Evolutionary conservation across 257 asterid species (phyloP).

Genomic region (Forsythia viridissima): DNA sequence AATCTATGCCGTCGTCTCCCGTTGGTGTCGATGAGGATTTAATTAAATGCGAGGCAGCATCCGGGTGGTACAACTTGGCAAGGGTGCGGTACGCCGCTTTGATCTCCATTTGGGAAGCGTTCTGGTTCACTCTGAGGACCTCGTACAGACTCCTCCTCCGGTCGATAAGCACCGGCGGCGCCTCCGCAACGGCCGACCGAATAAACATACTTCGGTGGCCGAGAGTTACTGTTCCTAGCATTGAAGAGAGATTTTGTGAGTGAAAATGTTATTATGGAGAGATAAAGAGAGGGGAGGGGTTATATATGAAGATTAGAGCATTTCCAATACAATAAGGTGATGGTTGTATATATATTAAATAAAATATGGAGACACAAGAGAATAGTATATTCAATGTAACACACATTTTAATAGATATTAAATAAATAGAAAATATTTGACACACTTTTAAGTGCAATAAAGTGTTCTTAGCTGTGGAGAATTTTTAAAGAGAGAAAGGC

Average conservation of each 20-base stretch:
- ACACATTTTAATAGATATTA: too few relatives aligned
- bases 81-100: constrained; percentile 80
- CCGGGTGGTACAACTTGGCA: constrained; percentile 90
- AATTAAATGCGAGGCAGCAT: constrained; percentile 48
- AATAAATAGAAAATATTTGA: too few relatives aligned
- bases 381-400: too few relatives aligned
- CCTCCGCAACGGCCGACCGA: constrained; percentile 52
- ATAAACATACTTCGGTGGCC: constrained; percentile 1
- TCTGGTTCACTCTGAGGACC: constrained; percentile 60
- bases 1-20: constrained; percentile 50
- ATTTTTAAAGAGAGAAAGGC: neutral
- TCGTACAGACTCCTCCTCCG: constrained; percentile 54
- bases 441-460: too few relatives aligned
- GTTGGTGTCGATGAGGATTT: constrained; percentile 36
- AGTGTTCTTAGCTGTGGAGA: too few relatives aligned
- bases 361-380: too few relatives aligned
- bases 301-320: constrained; percentile 11
- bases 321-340: too few relatives aligned
- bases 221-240: constrained; percentile 22
- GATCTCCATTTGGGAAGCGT: constrained; percentile 77
- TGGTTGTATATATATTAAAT: too few relatives aligned
- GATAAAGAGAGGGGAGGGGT: neutral
- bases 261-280: neutral
- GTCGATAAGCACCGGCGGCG: constrained; percentile 29
- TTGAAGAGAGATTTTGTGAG: neutral